Evolutionary conservation across 192 early-diverging fungal genomes (phyloP).

Genomic region (Podila verticillata): DNA sequence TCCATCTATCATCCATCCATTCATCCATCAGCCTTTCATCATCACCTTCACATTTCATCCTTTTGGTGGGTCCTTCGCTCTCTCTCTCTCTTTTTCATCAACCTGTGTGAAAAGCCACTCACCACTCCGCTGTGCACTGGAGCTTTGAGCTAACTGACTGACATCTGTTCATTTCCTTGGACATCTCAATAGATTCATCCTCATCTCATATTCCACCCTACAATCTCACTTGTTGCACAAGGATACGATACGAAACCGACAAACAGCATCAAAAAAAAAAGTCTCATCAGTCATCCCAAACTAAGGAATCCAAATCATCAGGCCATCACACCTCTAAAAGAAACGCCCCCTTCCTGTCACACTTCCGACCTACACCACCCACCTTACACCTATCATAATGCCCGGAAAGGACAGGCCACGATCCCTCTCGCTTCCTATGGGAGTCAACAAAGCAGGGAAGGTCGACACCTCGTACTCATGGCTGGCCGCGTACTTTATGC

Average conservation of each 20-base stretch:
- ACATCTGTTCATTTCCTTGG: too few species aligned
- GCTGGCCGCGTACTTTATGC: slow-evolving; percentile 74
- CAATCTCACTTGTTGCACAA: background rate
- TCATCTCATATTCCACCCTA: background rate
- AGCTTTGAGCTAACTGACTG: too few species aligned
- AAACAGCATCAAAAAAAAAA: too few species aligned
- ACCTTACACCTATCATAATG: slow-evolving; percentile 5
- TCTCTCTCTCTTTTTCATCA: too few species aligned
- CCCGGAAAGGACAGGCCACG: slow-evolving; percentile 39
- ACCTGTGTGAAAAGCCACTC: too few species aligned
- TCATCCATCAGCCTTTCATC: background rate
- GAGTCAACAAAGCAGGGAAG: slow-evolving; percentile 15
- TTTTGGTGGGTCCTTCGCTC: too few species aligned
- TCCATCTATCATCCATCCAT: background rate
- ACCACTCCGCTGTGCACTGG: background rate
- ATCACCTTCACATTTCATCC: background rate
- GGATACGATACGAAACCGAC: too few species aligned
- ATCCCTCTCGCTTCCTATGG: slow-evolving; percentile 21
- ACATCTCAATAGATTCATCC: background rate
- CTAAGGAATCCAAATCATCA: too few species aligned
- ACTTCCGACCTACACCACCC: background rate
- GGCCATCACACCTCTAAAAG: background rate
- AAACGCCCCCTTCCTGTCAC: background rate
- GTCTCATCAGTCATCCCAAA: too few species aligned
- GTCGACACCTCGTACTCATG: slow-evolving; percentile 60